Conservation (phyloP, 1,284 basidiomycete species). For the Cystobasidium slooffiae region DNA sequence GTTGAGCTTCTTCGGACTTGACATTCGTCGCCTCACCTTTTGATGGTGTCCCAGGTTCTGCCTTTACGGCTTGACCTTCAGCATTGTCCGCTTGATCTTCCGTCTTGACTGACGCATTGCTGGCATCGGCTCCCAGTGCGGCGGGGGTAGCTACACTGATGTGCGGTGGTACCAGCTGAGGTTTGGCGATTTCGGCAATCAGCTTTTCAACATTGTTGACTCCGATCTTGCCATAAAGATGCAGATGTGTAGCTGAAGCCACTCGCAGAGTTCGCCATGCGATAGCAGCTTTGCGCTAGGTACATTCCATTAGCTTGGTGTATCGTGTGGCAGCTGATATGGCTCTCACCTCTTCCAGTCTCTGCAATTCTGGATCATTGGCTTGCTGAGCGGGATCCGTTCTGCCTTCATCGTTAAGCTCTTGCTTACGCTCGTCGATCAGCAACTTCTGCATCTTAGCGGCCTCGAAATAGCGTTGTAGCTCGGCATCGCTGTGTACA, state of each 20-base stretch:
- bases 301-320: neutral
- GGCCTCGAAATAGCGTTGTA: conserved; percentile 33
- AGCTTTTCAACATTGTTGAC: conserved; percentile 45
- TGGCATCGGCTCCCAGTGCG: neutral
- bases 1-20: conserved; percentile 1
- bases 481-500: conserved; percentile 1
- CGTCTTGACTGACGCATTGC: neutral
- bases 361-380: conserved; percentile 7
- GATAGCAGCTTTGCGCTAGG: conserved; percentile 37
- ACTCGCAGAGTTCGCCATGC: conserved; percentile 48
- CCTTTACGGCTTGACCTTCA: neutral
- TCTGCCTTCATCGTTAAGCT: conserved; percentile 32
- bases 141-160: neutral
- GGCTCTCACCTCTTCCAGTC: conserved; percentile 17
- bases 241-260: conserved; percentile 41
- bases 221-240: conserved; percentile 45
- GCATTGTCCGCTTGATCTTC: neutral
- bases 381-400: conserved; percentile 15
- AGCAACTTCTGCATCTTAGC: conserved; percentile 21
- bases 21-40: neutral
- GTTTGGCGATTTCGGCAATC: conserved; percentile 32
- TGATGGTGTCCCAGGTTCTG: neutral
- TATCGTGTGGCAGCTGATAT: neutral
- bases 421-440: conserved; percentile 27
- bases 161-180: conserved; percentile 9